A percentile compares a stretch with the other conserved stretches of the same genome.
phyloP scores from a whole-genome alignment of 306 rosid genomes.

The Prunus fruticosa region DNA sequence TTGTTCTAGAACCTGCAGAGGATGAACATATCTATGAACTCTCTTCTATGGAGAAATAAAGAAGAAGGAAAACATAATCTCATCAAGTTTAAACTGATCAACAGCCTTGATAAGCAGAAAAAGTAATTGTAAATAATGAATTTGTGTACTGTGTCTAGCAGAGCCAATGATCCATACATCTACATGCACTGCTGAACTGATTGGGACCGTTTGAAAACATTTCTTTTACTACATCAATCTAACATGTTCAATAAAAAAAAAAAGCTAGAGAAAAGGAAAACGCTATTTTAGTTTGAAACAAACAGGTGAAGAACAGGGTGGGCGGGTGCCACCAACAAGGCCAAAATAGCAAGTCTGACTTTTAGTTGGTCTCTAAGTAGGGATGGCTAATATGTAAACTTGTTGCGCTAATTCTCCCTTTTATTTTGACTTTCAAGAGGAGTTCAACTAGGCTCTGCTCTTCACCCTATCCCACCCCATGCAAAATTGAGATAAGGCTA shows the following conservation, averaged over 20 bases:
- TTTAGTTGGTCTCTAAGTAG: background rate
- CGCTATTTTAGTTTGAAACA: background rate
- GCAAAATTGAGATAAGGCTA: background rate
- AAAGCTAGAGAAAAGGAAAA: background rate
- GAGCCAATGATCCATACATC: background rate
- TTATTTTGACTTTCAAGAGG: background rate
- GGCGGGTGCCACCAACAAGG: background rate
- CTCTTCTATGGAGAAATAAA: constrained; percentile 11
- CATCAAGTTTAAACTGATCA: background rate
- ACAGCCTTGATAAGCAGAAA: background rate
- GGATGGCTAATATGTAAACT: background rate
- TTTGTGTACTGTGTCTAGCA: background rate
- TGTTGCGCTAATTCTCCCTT: background rate
- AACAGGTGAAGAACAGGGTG: background rate
- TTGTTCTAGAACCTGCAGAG: constrained; percentile 63
- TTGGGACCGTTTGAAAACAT: background rate
- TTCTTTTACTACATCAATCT: background rate
- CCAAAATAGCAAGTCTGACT: background rate
- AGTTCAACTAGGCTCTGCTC: background rate
- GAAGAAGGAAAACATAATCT: constrained; percentile 8
- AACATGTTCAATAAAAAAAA: background rate
- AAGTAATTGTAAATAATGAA: background rate
- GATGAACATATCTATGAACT: constrained; percentile 22
- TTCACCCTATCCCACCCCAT: background rate
- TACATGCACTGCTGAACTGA: background rate